Conservation (phyloP, 2,329 filamentous ascomycete species). For the Tolypocladium inflatum region DNA sequence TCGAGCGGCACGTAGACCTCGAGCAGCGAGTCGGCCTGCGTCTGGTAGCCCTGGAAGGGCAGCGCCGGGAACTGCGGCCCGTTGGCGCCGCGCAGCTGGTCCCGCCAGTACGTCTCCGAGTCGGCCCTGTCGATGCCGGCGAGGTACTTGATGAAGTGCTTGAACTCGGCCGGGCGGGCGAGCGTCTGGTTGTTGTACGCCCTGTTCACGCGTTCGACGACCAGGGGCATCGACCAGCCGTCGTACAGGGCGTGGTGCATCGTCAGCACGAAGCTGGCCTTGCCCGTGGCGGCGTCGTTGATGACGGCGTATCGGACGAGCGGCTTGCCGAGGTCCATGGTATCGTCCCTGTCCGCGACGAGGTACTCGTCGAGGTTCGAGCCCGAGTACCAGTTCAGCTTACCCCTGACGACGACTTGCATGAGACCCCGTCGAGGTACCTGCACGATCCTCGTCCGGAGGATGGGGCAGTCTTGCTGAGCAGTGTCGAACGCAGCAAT, state of each 20-base stretch:
- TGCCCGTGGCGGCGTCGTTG: slow-evolving; percentile 17
- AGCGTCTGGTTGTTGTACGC: slow-evolving; percentile 25
- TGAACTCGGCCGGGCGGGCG: slow-evolving; percentile 31
- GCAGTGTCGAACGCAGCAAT: slow-evolving; percentile 32
- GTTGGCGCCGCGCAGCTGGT: slow-evolving; percentile 33
- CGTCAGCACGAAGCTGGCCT: slow-evolving; percentile 38
- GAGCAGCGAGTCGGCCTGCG: slow-evolving; percentile 40
- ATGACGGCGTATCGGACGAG: slow-evolving; percentile 37
- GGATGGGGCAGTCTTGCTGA: slow-evolving; percentile 27
- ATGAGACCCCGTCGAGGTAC: slow-evolving; percentile 31
- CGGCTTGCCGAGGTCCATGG: slow-evolving; percentile 34
- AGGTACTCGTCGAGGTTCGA: slow-evolving; percentile 29
- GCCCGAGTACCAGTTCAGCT: slow-evolving; percentile 23
- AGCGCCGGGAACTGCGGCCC: slow-evolving; percentile 37
- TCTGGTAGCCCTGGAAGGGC: slow-evolving; percentile 37
- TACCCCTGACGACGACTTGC: slow-evolving; percentile 35
- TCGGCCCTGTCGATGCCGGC: slow-evolving; percentile 23
- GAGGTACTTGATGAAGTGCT: slow-evolving; percentile 40
- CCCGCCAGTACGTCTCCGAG: slow-evolving; percentile 37
- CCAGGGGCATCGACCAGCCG: slow-evolving; percentile 43
- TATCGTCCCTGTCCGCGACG: slow-evolving; percentile 25
- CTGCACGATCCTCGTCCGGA: slow-evolving; percentile 40
- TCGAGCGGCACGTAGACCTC: slow-evolving; percentile 38
- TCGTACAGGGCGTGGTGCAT: slow-evolving; percentile 50
- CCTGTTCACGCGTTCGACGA: slow-evolving; percentile 37